Conservation (phyloP, 2,329 filamentous ascomycete species). For the Paecilomyces formosus region DNA sequence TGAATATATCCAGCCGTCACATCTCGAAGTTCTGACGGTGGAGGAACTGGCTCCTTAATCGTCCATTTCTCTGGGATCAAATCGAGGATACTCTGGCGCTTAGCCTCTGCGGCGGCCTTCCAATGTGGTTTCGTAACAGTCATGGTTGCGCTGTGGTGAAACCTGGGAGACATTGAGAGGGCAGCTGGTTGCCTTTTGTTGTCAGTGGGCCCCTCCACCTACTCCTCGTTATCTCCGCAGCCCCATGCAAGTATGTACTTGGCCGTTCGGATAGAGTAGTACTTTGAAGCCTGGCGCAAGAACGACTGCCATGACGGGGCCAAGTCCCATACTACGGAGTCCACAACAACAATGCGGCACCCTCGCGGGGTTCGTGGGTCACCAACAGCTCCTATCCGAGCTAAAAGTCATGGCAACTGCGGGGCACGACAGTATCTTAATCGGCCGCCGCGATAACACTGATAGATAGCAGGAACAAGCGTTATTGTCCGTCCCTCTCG, state of each 20-base stretch:
- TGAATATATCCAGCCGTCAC: conserved; percentile 51
- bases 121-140: conserved; percentile 29
- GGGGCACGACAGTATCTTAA: neutral
- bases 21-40: conserved; percentile 46
- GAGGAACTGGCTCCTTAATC: conserved; percentile 39
- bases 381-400: neutral
- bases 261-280: neutral
- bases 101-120: conserved; percentile 44
- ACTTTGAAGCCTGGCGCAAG: neutral
- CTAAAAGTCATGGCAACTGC: neutral
- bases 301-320: neutral
- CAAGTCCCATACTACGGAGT: neutral
- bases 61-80: conserved; percentile 53
- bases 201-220: neutral
- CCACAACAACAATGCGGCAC: neutral
- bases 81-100: conserved; percentile 47
- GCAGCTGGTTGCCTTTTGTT: neutral
- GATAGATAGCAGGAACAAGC: neutral
- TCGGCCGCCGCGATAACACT: neutral
- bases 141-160: neutral
- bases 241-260: neutral
- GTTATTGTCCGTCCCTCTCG: neutral
- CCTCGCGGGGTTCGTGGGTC: neutral
- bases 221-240: neutral
- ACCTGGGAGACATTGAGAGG: neutral